Evolutionary conservation across 805 yeast species (phyloP), one percentile per base, ranked within the genome.

Genomic region (Wickerhamomyces alni): DNA sequence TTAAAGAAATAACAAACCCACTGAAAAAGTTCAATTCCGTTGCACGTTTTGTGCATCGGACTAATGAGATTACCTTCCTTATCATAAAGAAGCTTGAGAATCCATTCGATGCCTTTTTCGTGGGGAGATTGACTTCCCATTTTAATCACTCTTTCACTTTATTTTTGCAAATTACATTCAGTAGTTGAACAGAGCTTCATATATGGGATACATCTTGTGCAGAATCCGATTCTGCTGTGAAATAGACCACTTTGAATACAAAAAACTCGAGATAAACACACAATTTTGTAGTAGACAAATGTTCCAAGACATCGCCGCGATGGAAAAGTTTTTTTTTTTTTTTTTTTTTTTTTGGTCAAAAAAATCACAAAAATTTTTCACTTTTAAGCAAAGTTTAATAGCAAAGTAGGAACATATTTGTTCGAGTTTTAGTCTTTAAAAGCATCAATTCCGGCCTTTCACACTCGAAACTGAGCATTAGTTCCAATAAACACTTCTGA

Each of bases 161-260:
- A 9, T 21, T 21, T 21, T 21, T 21, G 24, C 24, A 21, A 21
- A 21, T 24, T 21, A 13, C 21, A 8, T 22, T 22, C 30, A 17
- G 33, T 44, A 44, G 44, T 40, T 38, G 46, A 28, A 39, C 41
- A 30, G 45, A 44, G 50, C 43, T 46, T 46, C 50, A 46, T 46
- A 38, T 37, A 30, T 44, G 50, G 50, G 43, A 39, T 40, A 46
- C 40, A 46, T 43, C 13, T 8, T 24, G 11, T 24, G n/a, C n/a
- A n/a, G n/a, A n/a, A n/a, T n/a, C n/a, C n/a, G n/a, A n/a, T n/a
- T n/a, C n/a, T n/a, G n/a, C n/a, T n/a, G n/a, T n/a, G n/a, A n/a
- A n/a, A n/a, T n/a, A n/a, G n/a, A n/a, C n/a, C n/a, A n/a, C n/a
- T n/a, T n/a, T n/a, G n/a, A n/a, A n/a, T n/a, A n/a, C n/a, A n/a